Percentiles rank a stretch among this genome's conserved stretches.
phyloP scores from a whole-genome alignment of 1,139 yeast genomes.

The Meyerozyma smithsonii region DNA sequence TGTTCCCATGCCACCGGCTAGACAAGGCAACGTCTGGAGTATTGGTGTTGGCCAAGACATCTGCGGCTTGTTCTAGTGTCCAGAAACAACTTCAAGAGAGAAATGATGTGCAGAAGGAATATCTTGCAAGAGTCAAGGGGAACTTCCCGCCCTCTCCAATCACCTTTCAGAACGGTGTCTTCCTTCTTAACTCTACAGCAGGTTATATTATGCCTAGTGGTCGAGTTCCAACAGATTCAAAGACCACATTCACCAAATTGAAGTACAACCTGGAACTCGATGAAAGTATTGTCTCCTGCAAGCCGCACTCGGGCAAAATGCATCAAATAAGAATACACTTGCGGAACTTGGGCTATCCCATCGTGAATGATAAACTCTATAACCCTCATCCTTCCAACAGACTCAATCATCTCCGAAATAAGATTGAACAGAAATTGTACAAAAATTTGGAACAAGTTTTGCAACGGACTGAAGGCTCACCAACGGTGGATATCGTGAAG shows the following conservation, averaged over 20 bases:
- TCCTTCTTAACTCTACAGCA: slow-evolving; percentile 30
- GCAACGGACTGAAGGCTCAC: slow-evolving; percentile 6
- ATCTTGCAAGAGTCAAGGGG: slow-evolving; percentile 59
- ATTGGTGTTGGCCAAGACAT: slow-evolving; percentile 51
- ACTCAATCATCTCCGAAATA: slow-evolving; percentile 17
- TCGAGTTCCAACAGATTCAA: slow-evolving; percentile 25
- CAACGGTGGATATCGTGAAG: slow-evolving; percentile 17
- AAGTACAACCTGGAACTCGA: slow-evolving; percentile 22
- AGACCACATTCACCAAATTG: slow-evolving; percentile 29
- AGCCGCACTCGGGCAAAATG: slow-evolving; percentile 69
- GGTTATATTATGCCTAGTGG: slow-evolving; percentile 31
- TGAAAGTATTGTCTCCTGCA: slow-evolving; percentile 58
- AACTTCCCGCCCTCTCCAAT: slow-evolving; percentile 39
- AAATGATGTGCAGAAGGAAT: slow-evolving; percentile 40
- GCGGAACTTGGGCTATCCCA: slow-evolving; percentile 61
- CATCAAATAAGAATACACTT: slow-evolving; percentile 78
- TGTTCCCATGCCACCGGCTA: slow-evolving; percentile 63
- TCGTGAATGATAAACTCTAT: slow-evolving; percentile 63
- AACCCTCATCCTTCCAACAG: slow-evolving; percentile 17
- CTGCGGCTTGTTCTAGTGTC: slow-evolving; percentile 37
- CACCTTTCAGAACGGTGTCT: slow-evolving; percentile 30
- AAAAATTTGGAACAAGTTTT: slow-evolving; percentile 8
- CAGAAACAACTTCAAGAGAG: slow-evolving; percentile 37
- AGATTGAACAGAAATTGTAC: slow-evolving; percentile 27
- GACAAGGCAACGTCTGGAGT: slow-evolving; percentile 77